Evolutionary conservation across 768 basidiomycete species (phyloP).

Genomic region (Sistotremastrum suecicum): DNA sequence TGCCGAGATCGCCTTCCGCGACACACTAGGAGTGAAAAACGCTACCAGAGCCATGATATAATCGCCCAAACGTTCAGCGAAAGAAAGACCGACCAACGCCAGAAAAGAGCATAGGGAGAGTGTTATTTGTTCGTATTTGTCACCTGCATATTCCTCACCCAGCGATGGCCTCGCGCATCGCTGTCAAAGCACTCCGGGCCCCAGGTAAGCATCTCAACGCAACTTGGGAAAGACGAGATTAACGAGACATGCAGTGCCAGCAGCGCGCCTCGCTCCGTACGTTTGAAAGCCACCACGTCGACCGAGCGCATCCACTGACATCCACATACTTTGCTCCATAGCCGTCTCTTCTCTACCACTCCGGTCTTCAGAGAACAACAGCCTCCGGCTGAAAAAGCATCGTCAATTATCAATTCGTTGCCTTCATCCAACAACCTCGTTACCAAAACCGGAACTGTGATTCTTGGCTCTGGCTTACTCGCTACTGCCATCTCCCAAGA

Average conservation of each 20-base stretch:
- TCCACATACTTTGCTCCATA: constrained; percentile 12
- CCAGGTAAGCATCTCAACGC: constrained; percentile 6
- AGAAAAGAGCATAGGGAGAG: too few species aligned
- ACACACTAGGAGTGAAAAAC: too few species aligned
- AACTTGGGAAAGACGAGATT: neutral
- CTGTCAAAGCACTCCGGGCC: constrained; percentile 12
- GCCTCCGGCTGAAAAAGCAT: constrained; percentile 76
- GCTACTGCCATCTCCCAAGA: constrained; percentile 95
- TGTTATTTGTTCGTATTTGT: too few species aligned
- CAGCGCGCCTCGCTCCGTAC: constrained; percentile 6
- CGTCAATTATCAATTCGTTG: constrained; percentile 77
- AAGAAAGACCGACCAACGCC: too few species aligned
- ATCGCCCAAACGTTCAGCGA: too few species aligned
- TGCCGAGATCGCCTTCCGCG: too few species aligned
- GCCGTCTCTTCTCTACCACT: constrained; percentile 24
- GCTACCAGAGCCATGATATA: too few species aligned
- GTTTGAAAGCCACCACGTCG: constrained; percentile 28
- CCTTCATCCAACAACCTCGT: constrained; percentile 76
- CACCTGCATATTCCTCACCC: too few species aligned
- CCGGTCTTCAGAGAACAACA: constrained; percentile 44
- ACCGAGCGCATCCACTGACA: constrained; percentile 36
- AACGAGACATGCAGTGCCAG: neutral
- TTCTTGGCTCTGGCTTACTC: constrained; percentile 77
- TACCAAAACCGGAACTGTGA: constrained; percentile 88
- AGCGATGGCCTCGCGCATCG: constrained; percentile 15